phyloP scores from a whole-genome alignment of 2,329 filamentous ascomycete genomes.

The Fusarium burgessii region DNA sequence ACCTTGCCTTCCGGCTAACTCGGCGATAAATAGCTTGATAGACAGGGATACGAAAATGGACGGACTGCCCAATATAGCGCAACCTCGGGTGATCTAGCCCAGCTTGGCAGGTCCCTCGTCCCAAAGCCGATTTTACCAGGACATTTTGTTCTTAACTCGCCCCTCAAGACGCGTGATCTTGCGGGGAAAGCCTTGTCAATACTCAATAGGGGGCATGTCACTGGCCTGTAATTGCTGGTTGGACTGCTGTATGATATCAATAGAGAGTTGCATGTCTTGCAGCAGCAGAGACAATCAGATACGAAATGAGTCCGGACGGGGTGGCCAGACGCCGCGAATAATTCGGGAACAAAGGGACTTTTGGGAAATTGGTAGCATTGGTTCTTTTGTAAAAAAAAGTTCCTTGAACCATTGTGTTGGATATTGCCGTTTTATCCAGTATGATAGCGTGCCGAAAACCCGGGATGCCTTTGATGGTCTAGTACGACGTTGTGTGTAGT shows the following conservation, averaged over 20 bases:
- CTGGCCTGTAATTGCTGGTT: conserved; percentile 10
- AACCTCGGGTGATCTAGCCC: conserved; percentile 1
- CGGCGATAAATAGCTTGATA: conserved; percentile 5
- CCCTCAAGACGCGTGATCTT: not conserved
- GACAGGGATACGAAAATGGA: not conserved
- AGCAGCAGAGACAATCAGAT: conserved; percentile 1
- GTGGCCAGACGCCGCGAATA: conserved; percentile 1
- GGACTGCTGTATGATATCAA: not conserved
- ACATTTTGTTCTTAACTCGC: conserved; percentile 10
- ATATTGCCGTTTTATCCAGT: conserved; percentile 12
- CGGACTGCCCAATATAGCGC: conserved; percentile 10
- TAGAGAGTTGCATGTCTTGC: not conserved
- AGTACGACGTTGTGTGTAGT: not conserved
- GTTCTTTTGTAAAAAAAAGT: conserved; percentile 15
- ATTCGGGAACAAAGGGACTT: conserved; percentile 22
- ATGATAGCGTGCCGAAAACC: conserved; percentile 23
- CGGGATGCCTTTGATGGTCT: not conserved
- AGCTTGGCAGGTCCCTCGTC: conserved; percentile 6
- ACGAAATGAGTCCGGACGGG: conserved; percentile 6
- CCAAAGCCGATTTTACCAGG: conserved; percentile 12
- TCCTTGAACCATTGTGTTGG: not conserved
- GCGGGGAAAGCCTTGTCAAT: conserved; percentile 1
- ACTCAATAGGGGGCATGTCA: conserved; percentile 4
- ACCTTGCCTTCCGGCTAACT: conserved; percentile 10
- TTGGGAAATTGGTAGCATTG: not conserved